Percentiles rank a stretch among this genome's conserved stretches.
phyloP scores from a whole-genome alignment of 305 asterid genomes.

The Solanum hybrid region DNA sequence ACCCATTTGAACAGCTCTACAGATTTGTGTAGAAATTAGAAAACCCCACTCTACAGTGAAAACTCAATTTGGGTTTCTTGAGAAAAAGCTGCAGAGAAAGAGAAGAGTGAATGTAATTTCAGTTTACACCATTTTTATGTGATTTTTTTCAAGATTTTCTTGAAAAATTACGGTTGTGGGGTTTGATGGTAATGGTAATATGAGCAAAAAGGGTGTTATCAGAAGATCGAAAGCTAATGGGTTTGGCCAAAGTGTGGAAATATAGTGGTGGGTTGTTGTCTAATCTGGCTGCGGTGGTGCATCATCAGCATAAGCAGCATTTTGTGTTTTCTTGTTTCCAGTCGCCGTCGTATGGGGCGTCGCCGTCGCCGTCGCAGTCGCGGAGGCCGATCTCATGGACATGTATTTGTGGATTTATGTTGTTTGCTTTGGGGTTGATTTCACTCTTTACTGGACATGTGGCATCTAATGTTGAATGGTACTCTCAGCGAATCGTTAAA shows the following conservation, averaged over 20 bases:
- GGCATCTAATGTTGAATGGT: conserved; percentile 93
- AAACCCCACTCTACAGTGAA: conserved; percentile 2
- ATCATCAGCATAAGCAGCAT: conserved; percentile 19
- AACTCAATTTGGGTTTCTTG: not conserved
- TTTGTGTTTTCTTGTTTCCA: conserved; percentile 27
- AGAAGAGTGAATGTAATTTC: not conserved
- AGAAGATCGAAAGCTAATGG: conserved; percentile 35
- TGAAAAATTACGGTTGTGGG: not conserved
- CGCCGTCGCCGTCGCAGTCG: conserved; percentile 28
- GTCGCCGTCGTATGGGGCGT: conserved; percentile 19
- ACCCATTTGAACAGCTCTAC: not conserved
- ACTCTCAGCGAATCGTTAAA: conserved; percentile 67
- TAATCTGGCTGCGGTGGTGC: not conserved
- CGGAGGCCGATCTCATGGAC: conserved; percentile 73
- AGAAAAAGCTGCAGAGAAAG: not conserved
- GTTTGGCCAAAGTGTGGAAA: conserved; percentile 62
- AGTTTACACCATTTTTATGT: not conserved
- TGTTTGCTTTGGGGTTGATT: conserved; percentile 75
- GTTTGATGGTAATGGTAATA: conserved; percentile 7
- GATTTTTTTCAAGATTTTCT: not conserved
- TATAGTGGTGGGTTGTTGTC: conserved; percentile 5
- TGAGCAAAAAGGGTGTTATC: conserved; percentile 32
- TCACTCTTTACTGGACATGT: conserved; percentile 95
- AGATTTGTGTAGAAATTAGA: not conserved
- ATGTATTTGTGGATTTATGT: conserved; percentile 67